Percentiles rank a stretch among this genome's conserved stretches.
phyloP scores from a whole-genome alignment of 2,329 filamentous ascomycete genomes.

The Hymenoscyphus salicellus region DNA sequence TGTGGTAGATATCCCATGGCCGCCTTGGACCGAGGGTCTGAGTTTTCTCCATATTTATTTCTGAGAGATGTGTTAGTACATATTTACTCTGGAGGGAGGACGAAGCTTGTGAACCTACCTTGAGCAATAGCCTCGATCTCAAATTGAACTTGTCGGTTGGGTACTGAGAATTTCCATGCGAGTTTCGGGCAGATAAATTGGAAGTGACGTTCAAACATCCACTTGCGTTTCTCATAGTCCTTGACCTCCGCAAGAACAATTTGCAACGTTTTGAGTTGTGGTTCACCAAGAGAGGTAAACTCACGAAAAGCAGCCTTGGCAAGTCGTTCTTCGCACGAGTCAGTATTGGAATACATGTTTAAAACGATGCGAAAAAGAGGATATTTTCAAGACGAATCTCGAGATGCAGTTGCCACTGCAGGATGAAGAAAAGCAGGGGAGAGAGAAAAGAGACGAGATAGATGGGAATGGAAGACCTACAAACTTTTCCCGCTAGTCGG shows the following conservation, averaged over 20 bases:
- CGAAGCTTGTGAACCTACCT: background rate
- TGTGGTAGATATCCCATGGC: constrained; percentile 3
- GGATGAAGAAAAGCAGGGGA: background rate
- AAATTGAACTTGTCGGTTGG: background rate
- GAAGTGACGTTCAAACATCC: background rate
- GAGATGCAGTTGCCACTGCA: background rate
- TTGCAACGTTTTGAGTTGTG: background rate
- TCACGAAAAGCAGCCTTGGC: background rate
- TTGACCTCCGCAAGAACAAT: background rate
- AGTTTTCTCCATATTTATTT: background rate
- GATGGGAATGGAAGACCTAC: background rate
- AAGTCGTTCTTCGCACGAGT: background rate
- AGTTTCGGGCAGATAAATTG: background rate
- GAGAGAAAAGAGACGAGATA: background rate
- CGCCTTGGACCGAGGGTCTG: background rate
- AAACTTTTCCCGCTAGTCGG: background rate
- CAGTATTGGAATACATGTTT: background rate
- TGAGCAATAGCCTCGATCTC: background rate
- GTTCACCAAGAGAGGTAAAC: background rate
- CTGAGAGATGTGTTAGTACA: background rate
- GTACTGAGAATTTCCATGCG: background rate
- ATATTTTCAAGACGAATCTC: background rate
- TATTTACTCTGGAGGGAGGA: background rate
- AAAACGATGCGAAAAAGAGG: background rate
- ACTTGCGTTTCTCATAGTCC: background rate